phyloP scores from a whole-genome alignment of 495 filamentous ascomycete species.

The Penicillium bialowiezense region DNA sequence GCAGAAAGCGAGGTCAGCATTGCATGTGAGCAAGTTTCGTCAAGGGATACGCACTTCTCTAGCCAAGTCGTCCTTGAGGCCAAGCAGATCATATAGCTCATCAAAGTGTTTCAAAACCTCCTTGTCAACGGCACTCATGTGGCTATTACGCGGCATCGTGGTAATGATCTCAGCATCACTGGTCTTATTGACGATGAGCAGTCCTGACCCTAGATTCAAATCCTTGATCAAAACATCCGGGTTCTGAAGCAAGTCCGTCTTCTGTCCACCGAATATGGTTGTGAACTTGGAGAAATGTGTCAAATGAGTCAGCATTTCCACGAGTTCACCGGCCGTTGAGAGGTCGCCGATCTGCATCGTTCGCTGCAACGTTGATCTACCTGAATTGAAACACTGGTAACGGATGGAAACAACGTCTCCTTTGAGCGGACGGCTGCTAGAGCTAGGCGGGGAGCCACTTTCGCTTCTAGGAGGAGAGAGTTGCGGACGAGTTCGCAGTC shows the following conservation, averaged over 20 bases:
- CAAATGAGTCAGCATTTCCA: conserved; percentile 58
- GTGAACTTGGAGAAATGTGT: conserved; percentile 71
- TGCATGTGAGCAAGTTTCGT: neutral
- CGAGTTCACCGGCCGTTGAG: conserved; percentile 67
- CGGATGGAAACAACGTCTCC: conserved; percentile 64
- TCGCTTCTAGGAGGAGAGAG: conserved; percentile 44
- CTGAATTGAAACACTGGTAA: conserved; percentile 78
- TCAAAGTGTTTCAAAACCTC: conserved; percentile 84
- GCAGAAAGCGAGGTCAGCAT: conserved; percentile 9
- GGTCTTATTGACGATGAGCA: conserved; percentile 55
- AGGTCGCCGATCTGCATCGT: conserved; percentile 59
- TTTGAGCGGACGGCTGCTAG: conserved; percentile 41
- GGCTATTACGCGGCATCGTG: conserved; percentile 22
- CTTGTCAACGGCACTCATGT: conserved; percentile 56
- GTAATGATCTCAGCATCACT: conserved; percentile 37
- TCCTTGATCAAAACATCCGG: conserved; percentile 37
- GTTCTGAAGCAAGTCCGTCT: conserved; percentile 42
- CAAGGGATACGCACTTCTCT: conserved; percentile 48
- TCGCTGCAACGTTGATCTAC: too few relatives aligned
- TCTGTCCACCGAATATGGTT: conserved; percentile 49
- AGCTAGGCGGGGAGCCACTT: conserved; percentile 27
- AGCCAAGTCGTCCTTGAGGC: conserved; percentile 70
- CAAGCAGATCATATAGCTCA: conserved; percentile 77
- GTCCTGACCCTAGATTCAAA: conserved; percentile 52
- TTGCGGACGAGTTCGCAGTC: conserved; percentile 49